Evolutionary conservation across 305 asterid genomes (phyloP).

Genomic region (Plantago lanceolata): DNA sequence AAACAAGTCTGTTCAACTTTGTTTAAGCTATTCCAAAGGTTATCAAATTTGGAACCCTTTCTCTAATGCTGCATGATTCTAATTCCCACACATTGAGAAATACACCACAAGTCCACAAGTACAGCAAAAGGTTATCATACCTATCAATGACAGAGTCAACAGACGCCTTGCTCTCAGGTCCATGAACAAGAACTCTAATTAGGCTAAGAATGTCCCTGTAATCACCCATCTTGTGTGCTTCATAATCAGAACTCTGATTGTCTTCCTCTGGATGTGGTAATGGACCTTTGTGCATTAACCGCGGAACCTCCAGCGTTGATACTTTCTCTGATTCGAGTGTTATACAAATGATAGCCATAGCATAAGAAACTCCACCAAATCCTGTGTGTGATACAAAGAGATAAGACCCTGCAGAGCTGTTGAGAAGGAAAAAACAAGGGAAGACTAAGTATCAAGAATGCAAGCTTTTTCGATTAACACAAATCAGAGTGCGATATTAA

Average conservation of each 20-base stretch:
- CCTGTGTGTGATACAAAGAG: slow-evolving; percentile 98
- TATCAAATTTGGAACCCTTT: too few relatives aligned
- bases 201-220: slow-evolving; percentile 93
- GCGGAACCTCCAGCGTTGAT: slow-evolving; percentile 33
- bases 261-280: slow-evolving; percentile 34
- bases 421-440: slow-evolving; percentile 25
- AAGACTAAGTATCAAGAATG: too few relatives aligned
- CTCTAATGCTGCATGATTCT: too few relatives aligned
- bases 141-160: slow-evolving; percentile 76
- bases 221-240: slow-evolving; percentile 67
- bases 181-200: slow-evolving; percentile 84
- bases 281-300: slow-evolving; percentile 33
- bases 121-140: slow-evolving; percentile 34
- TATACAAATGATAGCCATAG: slow-evolving; percentile 88
- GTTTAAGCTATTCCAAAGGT: too few relatives aligned
- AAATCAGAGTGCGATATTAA: slow-evolving; percentile 28
- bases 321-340: slow-evolving; percentile 69
- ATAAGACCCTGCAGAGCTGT: slow-evolving; percentile 89
- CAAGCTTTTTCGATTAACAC: too few relatives aligned
- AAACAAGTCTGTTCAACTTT: background rate
- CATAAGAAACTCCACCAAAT: slow-evolving; percentile 97
- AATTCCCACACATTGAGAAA: slow-evolving; percentile 15
- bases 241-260: slow-evolving; percentile 49
- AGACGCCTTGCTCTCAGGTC: slow-evolving; percentile 95
- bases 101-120: background rate